phyloP scores from a whole-genome alignment of 768 basidiomycete genomes.

The Termitomyces sp. region DNA sequence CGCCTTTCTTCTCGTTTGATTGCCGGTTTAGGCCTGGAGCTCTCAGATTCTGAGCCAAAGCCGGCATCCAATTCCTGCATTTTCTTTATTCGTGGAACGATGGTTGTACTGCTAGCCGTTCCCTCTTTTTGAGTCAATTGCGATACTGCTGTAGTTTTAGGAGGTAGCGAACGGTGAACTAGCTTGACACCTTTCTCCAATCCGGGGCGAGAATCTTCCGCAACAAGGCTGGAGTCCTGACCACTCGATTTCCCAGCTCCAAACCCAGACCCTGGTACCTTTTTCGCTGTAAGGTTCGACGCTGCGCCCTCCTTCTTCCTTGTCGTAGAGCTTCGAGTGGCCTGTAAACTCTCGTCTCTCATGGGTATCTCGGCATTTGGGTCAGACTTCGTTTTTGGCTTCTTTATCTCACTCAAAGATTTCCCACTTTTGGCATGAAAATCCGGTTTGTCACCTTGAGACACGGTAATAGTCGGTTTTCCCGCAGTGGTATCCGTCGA shows the following conservation, averaged over 20 bases:
- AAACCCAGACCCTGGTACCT: constrained; percentile 45
- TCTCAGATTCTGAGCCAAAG: constrained; percentile 15
- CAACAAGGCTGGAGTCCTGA: constrained; percentile 7
- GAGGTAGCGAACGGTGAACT: constrained; percentile 21
- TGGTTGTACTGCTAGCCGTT: constrained; percentile 10
- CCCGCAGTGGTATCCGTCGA: constrained; percentile 11
- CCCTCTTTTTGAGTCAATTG: constrained; percentile 19
- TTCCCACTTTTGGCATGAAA: constrained; percentile 40
- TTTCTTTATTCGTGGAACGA: constrained; percentile 13
- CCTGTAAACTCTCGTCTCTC: constrained; percentile 41
- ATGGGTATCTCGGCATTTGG: constrained; percentile 34
- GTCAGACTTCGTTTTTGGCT: constrained; percentile 34
- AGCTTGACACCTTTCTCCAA: constrained; percentile 17
- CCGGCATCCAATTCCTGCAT: constrained; percentile 9
- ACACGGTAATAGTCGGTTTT: not conserved
- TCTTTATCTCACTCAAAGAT: constrained; percentile 41
- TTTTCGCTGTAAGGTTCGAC: constrained; percentile 18
- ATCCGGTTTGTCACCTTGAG: constrained; percentile 4
- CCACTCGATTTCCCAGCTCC: constrained; percentile 28
- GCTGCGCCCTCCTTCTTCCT: constrained; percentile 3
- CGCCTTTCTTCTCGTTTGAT: constrained; percentile 7
- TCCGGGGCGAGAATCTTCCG: constrained; percentile 4
- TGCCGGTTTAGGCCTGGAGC: constrained; percentile 7
- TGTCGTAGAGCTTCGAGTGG: constrained; percentile 9
- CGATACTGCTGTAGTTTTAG: constrained; percentile 24